Base-by-base conservation (phyloP, 306 rosid genomes). In the Macrotyloma uniflorum region DNA sequence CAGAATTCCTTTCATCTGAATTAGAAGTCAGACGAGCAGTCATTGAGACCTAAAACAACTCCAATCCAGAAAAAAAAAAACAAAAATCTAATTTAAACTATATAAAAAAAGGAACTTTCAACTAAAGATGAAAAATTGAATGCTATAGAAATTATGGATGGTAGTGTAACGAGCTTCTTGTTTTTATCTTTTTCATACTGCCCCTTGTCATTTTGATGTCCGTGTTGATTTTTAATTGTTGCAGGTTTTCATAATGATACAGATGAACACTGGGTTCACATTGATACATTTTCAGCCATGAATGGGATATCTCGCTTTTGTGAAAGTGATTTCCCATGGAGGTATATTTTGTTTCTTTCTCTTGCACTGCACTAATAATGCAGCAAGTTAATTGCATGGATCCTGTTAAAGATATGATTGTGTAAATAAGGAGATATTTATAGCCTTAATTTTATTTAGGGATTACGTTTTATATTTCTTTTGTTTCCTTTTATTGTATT, bases 221-320 rank as follows among this genome's bases (percentile, higher is more conserved):
- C n/a, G n/a, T 15, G 26, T 26, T 63, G n/a, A 26, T 24, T 66
- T 50, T 49, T 65, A 5, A 23, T 76, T 86, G 63, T 79, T 35
- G 61, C 90, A 92, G 97, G 95, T 47, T 74, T 78, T 72, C 85
- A 85, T 33, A 73, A 82, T 80, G 78, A 69, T 64, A 76, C 87
- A 32, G 67, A 70, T 63, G 93, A 89, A 79, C 88, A 58, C 53
- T 88, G 87, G 93, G 92, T 94, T 74, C 97, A 92, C 77, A 92
- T 94, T 82, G 98, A 94, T 84, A 81, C 97, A n/a, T 94, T 83
- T 86, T 94, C 98, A 55, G 97, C 98, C 80, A 94, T 94, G 97
- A 94, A 87, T 80, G 98, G 97, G 68, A 92, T 94, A 83, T 94
- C 98, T 71, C 97, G 88, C 85, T 94, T 94, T 70, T 89, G 93